phyloP scores from a whole-genome alignment of 257 asterid genomes.

The Haberlea rhodopensis region DNA sequence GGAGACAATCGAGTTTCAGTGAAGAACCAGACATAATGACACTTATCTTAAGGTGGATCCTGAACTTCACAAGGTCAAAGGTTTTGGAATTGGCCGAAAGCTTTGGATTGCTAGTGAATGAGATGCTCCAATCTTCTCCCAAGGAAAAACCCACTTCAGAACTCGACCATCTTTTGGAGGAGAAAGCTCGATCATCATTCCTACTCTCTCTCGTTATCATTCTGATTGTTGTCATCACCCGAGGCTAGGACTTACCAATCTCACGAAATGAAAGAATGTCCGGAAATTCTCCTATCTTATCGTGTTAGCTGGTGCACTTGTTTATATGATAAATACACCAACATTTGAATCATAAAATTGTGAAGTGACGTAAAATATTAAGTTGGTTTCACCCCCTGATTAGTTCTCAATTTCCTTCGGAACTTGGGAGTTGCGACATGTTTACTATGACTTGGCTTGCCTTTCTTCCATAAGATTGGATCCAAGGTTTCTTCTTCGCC shows the following conservation, averaged over 20 bases:
- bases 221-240: slow-evolving; percentile 47
- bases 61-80: slow-evolving; percentile 38
- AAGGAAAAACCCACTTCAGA: slow-evolving; percentile 47
- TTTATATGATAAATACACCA: background rate
- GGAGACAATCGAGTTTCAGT: slow-evolving; percentile 12
- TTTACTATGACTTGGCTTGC: background rate
- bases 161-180: slow-evolving; percentile 44
- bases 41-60: slow-evolving; percentile 44
- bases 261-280: background rate
- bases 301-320: background rate
- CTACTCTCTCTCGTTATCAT: slow-evolving; percentile 48
- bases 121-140: slow-evolving; percentile 33
- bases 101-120: slow-evolving; percentile 33
- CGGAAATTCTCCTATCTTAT: background rate
- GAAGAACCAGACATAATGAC: slow-evolving; percentile 28
- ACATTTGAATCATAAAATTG: too few species aligned
- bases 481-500: background rate
- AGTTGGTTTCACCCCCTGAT: background rate
- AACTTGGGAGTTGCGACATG: background rate
- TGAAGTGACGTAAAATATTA: too few species aligned
- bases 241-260: slow-evolving; percentile 23
- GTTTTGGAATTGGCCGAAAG: slow-evolving; percentile 39
- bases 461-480: background rate
- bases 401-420: background rate
- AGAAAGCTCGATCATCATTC: slow-evolving; percentile 50